A percentile compares a stretch with the other conserved stretches of the same genome.
Evolutionary conservation across 1,139 yeast species (phyloP).

Genomic region (Hyphopichia burtonii): DNA sequence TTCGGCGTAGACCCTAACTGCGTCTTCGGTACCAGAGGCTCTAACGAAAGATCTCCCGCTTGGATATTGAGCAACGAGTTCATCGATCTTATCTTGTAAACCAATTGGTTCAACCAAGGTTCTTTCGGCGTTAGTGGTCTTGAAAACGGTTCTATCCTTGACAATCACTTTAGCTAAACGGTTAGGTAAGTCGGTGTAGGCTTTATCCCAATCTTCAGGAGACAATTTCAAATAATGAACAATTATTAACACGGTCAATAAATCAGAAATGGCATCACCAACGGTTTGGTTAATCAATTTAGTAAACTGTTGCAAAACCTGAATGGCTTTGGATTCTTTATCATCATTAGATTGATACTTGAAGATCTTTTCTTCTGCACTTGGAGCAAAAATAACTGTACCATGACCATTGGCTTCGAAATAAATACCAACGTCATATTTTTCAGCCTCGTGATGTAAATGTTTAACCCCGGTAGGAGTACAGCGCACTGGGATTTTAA

Average conservation of each 20-base stretch:
- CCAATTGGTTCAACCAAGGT: constrained; percentile 74
- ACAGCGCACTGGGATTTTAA: constrained; percentile 79
- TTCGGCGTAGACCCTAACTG: constrained; percentile 93
- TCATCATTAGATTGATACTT: constrained; percentile 21
- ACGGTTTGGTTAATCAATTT: constrained; percentile 90
- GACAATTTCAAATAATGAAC: constrained; percentile 52
- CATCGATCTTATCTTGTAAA: constrained; percentile 72
- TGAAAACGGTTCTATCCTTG: constrained; percentile 73
- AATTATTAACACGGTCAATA: constrained; percentile 72
- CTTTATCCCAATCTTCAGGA: constrained; percentile 73
- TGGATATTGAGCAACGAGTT: constrained; percentile 52
- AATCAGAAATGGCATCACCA: constrained; percentile 94
- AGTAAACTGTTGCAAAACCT: constrained; percentile 55
- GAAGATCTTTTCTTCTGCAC: constrained; percentile 42
- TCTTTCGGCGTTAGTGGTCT: constrained; percentile 90
- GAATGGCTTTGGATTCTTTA: constrained; percentile 41
- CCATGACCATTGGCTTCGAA: constrained; percentile 99
- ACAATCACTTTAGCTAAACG: constrained; percentile 78
- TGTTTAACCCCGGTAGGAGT: constrained; percentile 97
- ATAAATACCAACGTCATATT: constrained; percentile 87
- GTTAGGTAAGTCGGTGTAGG: constrained; percentile 86
- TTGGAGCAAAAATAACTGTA: constrained; percentile 77
- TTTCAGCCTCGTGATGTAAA: constrained; percentile 82
- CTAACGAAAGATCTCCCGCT: constrained; percentile 89
- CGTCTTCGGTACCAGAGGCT: constrained; percentile 98